Evolutionary conservation across 495 filamentous ascomycete species (phyloP).

Genomic region (Cercophora samala): DNA sequence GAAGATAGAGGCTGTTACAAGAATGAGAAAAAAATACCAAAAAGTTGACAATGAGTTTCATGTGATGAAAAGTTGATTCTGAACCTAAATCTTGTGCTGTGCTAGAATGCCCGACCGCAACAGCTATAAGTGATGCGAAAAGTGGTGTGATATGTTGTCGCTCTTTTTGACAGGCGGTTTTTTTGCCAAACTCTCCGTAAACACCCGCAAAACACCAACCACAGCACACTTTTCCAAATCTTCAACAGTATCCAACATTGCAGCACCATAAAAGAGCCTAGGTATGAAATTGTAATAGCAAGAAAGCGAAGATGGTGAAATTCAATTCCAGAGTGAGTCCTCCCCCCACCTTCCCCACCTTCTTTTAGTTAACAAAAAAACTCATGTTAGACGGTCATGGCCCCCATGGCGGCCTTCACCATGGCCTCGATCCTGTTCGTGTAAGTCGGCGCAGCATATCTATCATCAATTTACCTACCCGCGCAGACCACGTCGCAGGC

Average conservation of each 20-base stretch:
- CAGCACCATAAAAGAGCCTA: not conserved
- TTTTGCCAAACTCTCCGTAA: not conserved
- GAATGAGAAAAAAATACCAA: not conserved
- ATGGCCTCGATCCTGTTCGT: slow-evolving; percentile 48
- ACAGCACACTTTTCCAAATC: not conserved
- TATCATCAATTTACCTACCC: no score
- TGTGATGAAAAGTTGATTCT: no score
- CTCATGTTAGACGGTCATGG: slow-evolving; percentile 47
- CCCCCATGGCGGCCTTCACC: slow-evolving; percentile 47
- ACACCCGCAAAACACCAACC: not conserved
- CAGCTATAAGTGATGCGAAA: no score
- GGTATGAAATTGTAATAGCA: not conserved
- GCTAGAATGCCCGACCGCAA: no score
- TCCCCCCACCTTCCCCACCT: no score
- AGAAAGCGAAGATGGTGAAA: not conserved
- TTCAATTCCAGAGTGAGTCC: not conserved
- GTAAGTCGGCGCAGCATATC: no score
- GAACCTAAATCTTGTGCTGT: no score
- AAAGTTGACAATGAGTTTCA: not conserved
- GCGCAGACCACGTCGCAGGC: no score
- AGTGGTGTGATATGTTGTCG: not conserved
- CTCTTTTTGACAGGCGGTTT: not conserved
- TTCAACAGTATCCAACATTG: not conserved
- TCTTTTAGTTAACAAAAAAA: not conserved
- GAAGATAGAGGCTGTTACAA: not conserved